Base-by-base conservation (phyloP, 2,329 filamentous ascomycete genomes). In the Talaromyces verruculosus region DNA sequence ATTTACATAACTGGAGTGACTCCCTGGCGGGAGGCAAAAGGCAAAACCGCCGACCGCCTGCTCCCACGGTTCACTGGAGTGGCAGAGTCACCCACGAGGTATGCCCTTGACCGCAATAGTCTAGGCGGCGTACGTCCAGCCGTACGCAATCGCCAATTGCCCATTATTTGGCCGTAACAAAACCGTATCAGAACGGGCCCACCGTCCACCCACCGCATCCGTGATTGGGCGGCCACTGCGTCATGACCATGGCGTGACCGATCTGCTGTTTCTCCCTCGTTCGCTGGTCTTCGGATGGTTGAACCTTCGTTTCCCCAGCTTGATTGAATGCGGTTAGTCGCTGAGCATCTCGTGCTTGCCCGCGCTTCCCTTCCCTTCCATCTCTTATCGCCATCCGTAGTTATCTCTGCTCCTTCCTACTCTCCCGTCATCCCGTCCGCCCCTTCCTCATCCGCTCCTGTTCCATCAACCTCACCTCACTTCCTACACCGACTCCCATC, bases 181-280 rank as follows among this genome's bases (percentile, higher is more conserved):
- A 68, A 71, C 68, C 67, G 70, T 71, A 69, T 60, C 62, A 33
- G 49, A 33, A 49, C 19, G 43, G 61, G n/a, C 45, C 70, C 66
- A 59, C 63, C 11, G 17, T 3, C 41, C 57, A 47, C 28, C 60
- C 65, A 22, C 37, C 17, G 55, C 63, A n/a, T 7, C 53, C 35
- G 37, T 62, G 64, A 68, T 68, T 69, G 68, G 67, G 17, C 71
- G 33, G 33, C 33, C 15, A n/a, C 41, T 59, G 65, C 65, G 58
- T 63, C 65, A 60, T 64, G 61, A 64, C 65, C 61, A 45, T 47
- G 61, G 30, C 61, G 55, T 67, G 61, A 66, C 65, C 41, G 39
- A 59, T 58, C 49, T 47, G 45, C 55, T 39, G 64, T 61, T 67
- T 72, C 68, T 70, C 67, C 68, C 67, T 69, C 68, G 65, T 72